Evolutionary conservation across 2,329 filamentous ascomycete species (phyloP).

Genomic region (Ascosphaera apis): DNA sequence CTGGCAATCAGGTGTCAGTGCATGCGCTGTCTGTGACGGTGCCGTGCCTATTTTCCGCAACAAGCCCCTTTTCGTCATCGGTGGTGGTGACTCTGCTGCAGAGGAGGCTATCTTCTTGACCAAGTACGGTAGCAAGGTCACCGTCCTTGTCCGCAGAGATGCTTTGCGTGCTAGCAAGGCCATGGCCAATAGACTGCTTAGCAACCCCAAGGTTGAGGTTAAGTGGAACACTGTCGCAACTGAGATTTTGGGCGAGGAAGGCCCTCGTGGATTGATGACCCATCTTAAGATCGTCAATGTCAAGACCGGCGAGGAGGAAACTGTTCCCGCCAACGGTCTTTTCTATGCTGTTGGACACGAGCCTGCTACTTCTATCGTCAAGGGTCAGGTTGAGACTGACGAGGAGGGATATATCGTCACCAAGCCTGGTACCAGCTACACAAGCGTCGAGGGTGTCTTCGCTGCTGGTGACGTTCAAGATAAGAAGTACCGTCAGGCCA

Average conservation of each 20-base stretch:
- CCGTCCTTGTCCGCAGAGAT: constrained; percentile 74
- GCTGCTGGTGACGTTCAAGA: constrained; percentile 96
- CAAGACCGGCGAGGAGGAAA: constrained; percentile 51
- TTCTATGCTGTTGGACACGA: constrained; percentile 98
- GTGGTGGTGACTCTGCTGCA: constrained; percentile 86
- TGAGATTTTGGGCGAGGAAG: constrained; percentile 66
- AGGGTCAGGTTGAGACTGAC: constrained; percentile 73
- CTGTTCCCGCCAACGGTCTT: constrained; percentile 71
- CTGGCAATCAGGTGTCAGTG: constrained; percentile 93
- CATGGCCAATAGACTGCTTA: constrained; percentile 67
- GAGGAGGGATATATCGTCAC: constrained; percentile 80
- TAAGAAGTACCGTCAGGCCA: constrained; percentile 92
- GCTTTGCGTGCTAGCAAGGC: constrained; percentile 70
- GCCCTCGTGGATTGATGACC: constrained; percentile 57
- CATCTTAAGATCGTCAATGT: constrained; percentile 66
- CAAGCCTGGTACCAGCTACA: constrained; percentile 66
- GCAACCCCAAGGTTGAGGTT: constrained; percentile 76
- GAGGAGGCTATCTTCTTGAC: constrained; percentile 96
- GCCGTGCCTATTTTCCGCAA: constrained; percentile 94
- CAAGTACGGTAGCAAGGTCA: constrained; percentile 91
- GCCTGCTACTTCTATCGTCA: constrained; percentile 73
- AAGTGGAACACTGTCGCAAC: constrained; percentile 60
- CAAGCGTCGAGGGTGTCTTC: constrained; percentile 77
- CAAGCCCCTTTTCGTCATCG: constrained; percentile 86
- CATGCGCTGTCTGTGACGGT: constrained; percentile 92